These are phyloP conservation scores for Phytophthora cajani DNA, from an alignment of 352 stramenopile species.

Conservation along the genomic window DNA sequence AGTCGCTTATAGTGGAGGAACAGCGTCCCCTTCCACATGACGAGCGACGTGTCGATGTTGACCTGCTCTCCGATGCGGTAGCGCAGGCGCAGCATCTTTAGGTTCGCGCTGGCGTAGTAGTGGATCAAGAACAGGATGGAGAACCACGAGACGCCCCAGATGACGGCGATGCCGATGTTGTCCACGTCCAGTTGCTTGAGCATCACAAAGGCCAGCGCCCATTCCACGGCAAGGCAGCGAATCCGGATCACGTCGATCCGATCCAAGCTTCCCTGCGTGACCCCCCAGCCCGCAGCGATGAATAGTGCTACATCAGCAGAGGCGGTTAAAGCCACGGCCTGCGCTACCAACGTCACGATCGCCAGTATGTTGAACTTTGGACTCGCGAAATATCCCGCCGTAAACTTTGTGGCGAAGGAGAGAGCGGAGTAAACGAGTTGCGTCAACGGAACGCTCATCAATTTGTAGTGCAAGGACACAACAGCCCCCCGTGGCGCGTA, in stretches of 20 bases:
- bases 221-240: constrained; percentile 51
- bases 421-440: constrained; percentile 44
- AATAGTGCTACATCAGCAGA: constrained; percentile 52
- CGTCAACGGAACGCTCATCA: constrained; percentile 45
- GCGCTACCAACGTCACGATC: constrained; percentile 45
- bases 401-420: constrained; percentile 44
- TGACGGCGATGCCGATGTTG: constrained; percentile 49
- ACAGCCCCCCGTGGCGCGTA: constrained; percentile 37
- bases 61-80: constrained; percentile 59
- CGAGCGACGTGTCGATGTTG: constrained; percentile 49
- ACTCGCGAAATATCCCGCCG: constrained; percentile 34
- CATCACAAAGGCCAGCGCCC: constrained; percentile 48
- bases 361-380: constrained; percentile 43
- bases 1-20: constrained; percentile 64
- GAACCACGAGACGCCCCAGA: constrained; percentile 62
- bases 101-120: constrained; percentile 65
- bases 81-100: constrained; percentile 69
- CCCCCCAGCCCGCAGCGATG: constrained; percentile 69
- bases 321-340: constrained; percentile 44
- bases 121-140: constrained; percentile 60
- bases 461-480: constrained; percentile 54
- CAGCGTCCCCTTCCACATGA: constrained; percentile 63
- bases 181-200: constrained; percentile 52
- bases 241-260: constrained; percentile 55
- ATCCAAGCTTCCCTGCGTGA: constrained; percentile 51